Evolutionary conservation across 176 grass and related monocot genomes (phyloP).

Genomic region (Aegilops sharonensis): DNA sequence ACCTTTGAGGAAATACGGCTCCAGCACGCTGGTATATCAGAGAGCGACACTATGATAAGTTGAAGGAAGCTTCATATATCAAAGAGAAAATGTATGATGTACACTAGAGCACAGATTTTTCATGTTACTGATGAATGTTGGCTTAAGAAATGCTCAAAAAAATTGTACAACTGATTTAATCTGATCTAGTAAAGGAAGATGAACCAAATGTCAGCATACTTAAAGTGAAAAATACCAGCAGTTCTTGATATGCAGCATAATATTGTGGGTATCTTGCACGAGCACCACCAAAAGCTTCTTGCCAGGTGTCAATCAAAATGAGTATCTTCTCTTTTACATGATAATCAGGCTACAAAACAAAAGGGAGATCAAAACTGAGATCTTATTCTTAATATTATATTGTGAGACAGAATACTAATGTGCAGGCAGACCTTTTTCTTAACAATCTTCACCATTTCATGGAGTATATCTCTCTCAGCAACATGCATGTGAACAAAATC

Average conservation of each 20-base stretch:
- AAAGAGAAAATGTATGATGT: background rate
- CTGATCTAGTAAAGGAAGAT: background rate
- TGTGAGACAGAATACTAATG: background rate
- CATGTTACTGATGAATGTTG: background rate
- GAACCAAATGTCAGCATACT: conserved; percentile 2
- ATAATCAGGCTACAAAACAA: conserved; percentile 53
- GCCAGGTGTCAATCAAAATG: conserved; percentile 84
- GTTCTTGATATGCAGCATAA: conserved; percentile 76
- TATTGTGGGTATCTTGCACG: conserved; percentile 87
- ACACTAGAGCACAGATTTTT: background rate
- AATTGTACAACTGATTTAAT: background rate
- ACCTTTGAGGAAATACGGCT: conserved; percentile 83
- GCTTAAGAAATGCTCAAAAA: background rate
- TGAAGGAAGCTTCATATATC: background rate
- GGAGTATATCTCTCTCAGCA: conserved; percentile 81
- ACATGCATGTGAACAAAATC: conserved; percentile 91
- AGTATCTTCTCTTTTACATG: conserved; percentile 66
- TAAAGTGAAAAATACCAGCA: conserved; percentile 56
- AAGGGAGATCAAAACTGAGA: background rate
- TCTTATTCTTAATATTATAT: background rate
- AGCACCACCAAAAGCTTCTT: conserved; percentile 98
- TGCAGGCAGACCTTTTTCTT: conserved; percentile 78
- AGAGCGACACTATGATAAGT: conserved; percentile 19
- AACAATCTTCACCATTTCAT: conserved; percentile 94
- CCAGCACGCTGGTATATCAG: conserved; percentile 68